Evolutionary conservation across 225 moss, liverwort and hornwort genomes (phyloP), one percentile per base, ranked within the genome.

Genomic region (Bryoerythrophyllum caledonicum): DNA sequence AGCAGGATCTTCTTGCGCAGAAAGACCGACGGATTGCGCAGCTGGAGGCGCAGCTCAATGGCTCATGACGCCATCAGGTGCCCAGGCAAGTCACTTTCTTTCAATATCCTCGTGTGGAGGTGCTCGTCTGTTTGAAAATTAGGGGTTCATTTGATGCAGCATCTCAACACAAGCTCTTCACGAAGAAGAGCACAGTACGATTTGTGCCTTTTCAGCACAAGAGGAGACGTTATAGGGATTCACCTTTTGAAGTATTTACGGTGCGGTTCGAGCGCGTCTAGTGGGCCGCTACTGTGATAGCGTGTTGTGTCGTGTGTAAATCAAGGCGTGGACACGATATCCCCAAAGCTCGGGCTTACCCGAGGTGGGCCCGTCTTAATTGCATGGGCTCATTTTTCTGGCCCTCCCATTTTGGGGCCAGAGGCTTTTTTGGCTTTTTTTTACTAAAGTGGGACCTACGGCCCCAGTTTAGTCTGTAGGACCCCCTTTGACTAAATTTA

Each of bases 11-110:
- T 53, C 80, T 93, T 10, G 57, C 37, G 20, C 41, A 78, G 27
- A 88, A 79, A 28, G 81, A 81, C 56, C 43, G 78, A n/a, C 82
- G 82, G 32, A 93, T 93, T 34, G 86, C 87, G 26, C 70, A 81
- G 79, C 58, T 93, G 7, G 61, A 80, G 46, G 82, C 57, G 81
- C 86, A 28, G 81, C 83, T 70, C 8, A 65, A 65, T 65, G 48
- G 20, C 44, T 60, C 53, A 32, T 68, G 32, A 34, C 32, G 20
- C 14, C 48, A 32, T 60, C 20, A 52, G 26, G 52, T 32, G 69
- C 37, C 35, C 15, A n/a, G 20, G 15, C 41, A 21, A 13, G 2
- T 37, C 48, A 49, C 19, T 49, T 19, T 6, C 17, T 49, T 38
- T 10, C 38, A 38, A 38, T 38, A 38, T 8, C 38, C 10, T 10